These are phyloP conservation scores for Phoenix dactylifera DNA, from an alignment of 176 grass and related monocot species.

Conservation along the genomic window DNA sequence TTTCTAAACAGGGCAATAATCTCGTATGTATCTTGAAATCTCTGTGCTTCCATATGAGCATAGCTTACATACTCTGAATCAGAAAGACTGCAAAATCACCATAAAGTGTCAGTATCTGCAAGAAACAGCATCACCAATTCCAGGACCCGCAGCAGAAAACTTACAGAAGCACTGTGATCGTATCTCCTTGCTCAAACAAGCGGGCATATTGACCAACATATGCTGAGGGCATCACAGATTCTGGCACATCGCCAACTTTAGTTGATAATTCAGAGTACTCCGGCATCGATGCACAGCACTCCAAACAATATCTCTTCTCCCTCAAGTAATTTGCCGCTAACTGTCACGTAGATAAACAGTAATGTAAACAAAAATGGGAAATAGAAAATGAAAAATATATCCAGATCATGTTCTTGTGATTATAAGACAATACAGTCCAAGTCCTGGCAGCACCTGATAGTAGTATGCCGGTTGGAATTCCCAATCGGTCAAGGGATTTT, in stretches of 20 bases:
- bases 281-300: conserved; percentile 30
- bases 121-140: conserved; percentile 15
- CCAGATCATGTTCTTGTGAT: not conserved
- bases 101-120: conserved; percentile 25
- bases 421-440: conserved; percentile 1
- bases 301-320: conserved; percentile 83
- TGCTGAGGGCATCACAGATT: conserved; percentile 79
- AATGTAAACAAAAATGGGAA: conserved; percentile 28
- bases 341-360: conserved; percentile 19
- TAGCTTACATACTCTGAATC: conserved; percentile 82
- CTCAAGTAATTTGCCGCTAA: conserved; percentile 88
- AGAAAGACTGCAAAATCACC: conserved; percentile 66
- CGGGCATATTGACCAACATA: conserved; percentile 84
- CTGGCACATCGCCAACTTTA: conserved; percentile 47
- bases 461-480: conserved; percentile 97
- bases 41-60: conserved; percentile 80
- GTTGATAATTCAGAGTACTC: conserved; percentile 28
- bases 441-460: conserved; percentile 60
- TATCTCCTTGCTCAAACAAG: conserved; percentile 92
- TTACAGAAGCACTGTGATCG: conserved; percentile 66
- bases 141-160: conserved; percentile 26
- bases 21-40: conserved; percentile 97
- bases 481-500: conserved; percentile 84
- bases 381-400: conserved; percentile 28
- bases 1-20: conserved; percentile 96